Evolutionary conservation across 2,329 filamentous ascomycete species (phyloP), one percentile per base, ranked within the genome.

Genomic region (Phialophora expanda): DNA sequence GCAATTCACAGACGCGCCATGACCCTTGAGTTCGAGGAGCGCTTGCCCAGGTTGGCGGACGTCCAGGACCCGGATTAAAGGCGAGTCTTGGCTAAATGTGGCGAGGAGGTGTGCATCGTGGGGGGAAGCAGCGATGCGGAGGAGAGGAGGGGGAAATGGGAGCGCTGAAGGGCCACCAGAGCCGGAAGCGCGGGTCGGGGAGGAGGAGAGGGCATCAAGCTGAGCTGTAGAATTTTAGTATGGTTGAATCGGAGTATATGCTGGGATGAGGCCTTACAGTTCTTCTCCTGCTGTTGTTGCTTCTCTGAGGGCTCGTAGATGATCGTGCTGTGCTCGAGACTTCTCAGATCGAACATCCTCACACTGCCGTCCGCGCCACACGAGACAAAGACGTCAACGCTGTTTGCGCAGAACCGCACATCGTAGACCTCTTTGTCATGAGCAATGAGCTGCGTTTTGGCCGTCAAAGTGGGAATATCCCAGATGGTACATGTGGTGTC

Each of bases 341-440:
- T 98, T 75, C 95, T 88, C 67, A 99, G 83, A 78, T 99, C 95
- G 79, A 99, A 99, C 95, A 99, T 99, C 73, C 95, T 88, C 28
- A 99, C 95, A 77, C 94, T 98, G 46, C 95, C 95, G 76, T 99
- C 95, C 63, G 96, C 94, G 59, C 95, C 95, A 77, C 95, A 99
- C 77, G 92, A 97, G 34, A 98, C 95, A 77, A 99, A 99, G 1
- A 98, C 93, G 74, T 99, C 95, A n/a, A 97, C 92, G 73, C 93
- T 97, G 72, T 96, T 95, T 56, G 95, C 95, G 80, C 95, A 99
- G 80, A 99, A 99, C 22, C 71, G 70, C 56, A 99, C 95, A 76
- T 99, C 95, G 75, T 97, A 99, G 5, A 99, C 95, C 79, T 99
- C 95, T 79, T 98, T 98, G 80, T 99, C 95, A 77, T 99, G 95